These are phyloP conservation scores for Cystobasidiopsis lactophilus DNA, from an alignment of 768 basidiomycete species.

Conservation along the genomic window DNA sequence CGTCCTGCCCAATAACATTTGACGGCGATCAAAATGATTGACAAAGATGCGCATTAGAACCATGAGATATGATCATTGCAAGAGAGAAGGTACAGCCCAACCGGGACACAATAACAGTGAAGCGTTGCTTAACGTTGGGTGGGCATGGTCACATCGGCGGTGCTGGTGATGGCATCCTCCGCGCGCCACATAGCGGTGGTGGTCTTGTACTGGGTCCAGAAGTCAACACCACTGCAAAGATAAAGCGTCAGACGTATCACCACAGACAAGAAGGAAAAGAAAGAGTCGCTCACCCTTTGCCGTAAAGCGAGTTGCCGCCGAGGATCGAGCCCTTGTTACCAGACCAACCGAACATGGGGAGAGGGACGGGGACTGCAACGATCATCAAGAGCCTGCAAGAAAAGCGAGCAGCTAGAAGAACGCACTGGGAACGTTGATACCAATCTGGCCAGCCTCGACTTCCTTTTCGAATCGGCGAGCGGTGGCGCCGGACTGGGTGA, in stretches of 20 bases:
- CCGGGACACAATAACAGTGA: no score
- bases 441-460: constrained; percentile 54
- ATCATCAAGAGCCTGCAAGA: not conserved
- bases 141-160: no score
- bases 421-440: constrained; percentile 38
- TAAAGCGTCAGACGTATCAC: no score
- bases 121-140: no score
- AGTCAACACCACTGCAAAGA: constrained; percentile 47
- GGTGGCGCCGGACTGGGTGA: constrained; percentile 86
- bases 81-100: no score
- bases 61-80: no score
- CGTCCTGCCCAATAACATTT: no score
- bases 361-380: constrained; percentile 72
- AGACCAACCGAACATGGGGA: constrained; percentile 63
- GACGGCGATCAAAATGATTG: no score
- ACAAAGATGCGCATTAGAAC: no score
- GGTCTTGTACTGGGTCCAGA: constrained; percentile 95
- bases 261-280: not conserved
- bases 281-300: constrained; percentile 35
- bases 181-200: constrained; percentile 80
- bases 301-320: constrained; percentile 51
- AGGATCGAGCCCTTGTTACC: constrained; percentile 50
- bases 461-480: constrained; percentile 76
- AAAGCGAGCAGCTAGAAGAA: not conserved
- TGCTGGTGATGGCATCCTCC: constrained; percentile 25